Evolutionary conservation across 805 yeast genomes (phyloP).

Genomic region (Pichia cabralensis): DNA sequence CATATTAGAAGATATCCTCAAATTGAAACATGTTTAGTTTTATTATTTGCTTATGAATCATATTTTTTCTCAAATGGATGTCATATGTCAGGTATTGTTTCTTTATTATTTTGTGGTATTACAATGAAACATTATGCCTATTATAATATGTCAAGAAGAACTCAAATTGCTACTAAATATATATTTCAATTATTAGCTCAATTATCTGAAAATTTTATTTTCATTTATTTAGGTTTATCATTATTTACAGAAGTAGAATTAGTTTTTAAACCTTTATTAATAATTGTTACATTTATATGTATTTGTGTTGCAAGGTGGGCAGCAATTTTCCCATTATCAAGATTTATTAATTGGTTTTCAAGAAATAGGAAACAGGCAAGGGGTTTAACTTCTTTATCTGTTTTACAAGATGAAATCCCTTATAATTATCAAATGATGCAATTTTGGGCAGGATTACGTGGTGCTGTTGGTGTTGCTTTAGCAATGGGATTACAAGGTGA

Average conservation of each 20-base stretch:
- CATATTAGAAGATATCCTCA: constrained; percentile 93
- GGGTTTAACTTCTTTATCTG: constrained; percentile 26
- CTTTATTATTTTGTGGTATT: constrained; percentile 90
- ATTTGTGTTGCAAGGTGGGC: constrained; percentile 95
- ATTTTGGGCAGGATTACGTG: constrained; percentile 98
- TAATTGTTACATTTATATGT: constrained; percentile 80
- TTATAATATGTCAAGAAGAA: constrained; percentile 93
- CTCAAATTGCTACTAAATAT: constrained; percentile 93
- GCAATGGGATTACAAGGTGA: constrained; percentile 98
- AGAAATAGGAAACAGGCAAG: constrained; percentile 46
- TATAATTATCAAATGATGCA: constrained; percentile 97
- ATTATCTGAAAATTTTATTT: constrained; percentile 91
- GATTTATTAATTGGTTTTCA: constrained; percentile 70
- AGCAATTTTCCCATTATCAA: constrained; percentile 90
- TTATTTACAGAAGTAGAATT: constrained; percentile 92
- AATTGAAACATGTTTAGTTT: constrained; percentile 87
- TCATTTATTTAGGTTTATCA: constrained; percentile 88
- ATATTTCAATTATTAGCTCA: constrained; percentile 92
- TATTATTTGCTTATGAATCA: constrained; percentile 88
- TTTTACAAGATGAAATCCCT: constrained; percentile 77
- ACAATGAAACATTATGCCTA: constrained; percentile 95
- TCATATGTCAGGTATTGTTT: constrained; percentile 98
- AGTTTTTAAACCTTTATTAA: constrained; percentile 87
- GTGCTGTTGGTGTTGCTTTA: constrained; percentile 98
- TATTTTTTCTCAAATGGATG: constrained; percentile 98